Base-by-base conservation (phyloP, 2,329 filamentous ascomycete species). In the Fusarium sp. region DNA sequence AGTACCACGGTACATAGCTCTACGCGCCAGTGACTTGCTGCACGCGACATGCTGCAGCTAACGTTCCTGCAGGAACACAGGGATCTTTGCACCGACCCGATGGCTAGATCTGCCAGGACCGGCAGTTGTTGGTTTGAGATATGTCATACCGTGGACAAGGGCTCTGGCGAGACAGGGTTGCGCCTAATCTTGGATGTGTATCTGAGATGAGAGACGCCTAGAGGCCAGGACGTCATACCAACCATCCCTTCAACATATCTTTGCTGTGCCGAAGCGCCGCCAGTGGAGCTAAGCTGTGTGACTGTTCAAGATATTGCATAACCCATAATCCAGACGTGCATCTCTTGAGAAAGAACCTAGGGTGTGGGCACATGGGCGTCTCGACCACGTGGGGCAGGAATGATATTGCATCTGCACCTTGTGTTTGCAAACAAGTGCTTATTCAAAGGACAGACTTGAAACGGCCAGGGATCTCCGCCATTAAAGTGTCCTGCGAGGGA, bases 1-100 rank as follows among this genome's bases (percentile, higher is more conserved):
- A 62, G 75, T 77, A 80, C 70, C 68, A 71, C 57, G 57, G 39
- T 72, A 73, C 60, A 62, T 68, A 36, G 6, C 52, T 69, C 57
- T 63, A 69, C 65, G 47, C 62, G 52, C 59, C 54, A 62, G 65
- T 63, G 55, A 77, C 68, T 56, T 72, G 17, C 46, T 56, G 67
- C 62, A 73, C 31, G 45, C 49, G 44, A 54, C 33, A 35, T 41
- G 55, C 58, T 36, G 29, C 33, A 65, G 31, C 60, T 27, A 66
- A 65, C 64, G 60, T 61, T 61, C 71, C 49, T 74, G 64, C 71
- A 72, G 56, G 53, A 54, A 55, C 46, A 59, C 67, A 54, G 31
- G 70, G 59, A 45, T 53, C 47, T 60, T 36, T 46, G 38, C 46
- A 38, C 54, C 41, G 38, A 57, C 31, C 65, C 65, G 65, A 60